Evolutionary conservation across 2,329 filamentous ascomycete genomes (phyloP).

Genomic region (Colletotrichum lini): DNA sequence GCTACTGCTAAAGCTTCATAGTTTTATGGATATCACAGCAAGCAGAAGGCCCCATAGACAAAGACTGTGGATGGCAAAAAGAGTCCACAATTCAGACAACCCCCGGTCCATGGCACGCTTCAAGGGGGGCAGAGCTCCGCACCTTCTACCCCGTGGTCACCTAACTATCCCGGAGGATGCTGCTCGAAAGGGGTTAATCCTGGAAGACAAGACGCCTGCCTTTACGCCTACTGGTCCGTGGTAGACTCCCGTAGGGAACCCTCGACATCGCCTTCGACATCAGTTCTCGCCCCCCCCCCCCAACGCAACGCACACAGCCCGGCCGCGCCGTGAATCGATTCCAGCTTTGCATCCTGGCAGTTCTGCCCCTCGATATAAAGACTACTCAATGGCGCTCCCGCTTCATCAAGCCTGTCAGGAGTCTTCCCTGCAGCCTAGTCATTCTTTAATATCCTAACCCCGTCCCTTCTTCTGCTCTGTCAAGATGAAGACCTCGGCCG

Average conservation of each 20-base stretch:
- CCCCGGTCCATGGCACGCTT: constrained; percentile 32
- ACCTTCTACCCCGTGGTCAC: constrained; percentile 20
- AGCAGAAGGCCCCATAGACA: background rate
- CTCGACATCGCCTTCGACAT: constrained; percentile 8
- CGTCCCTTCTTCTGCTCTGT: constrained; percentile 16
- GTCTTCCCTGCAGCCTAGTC: constrained; percentile 41
- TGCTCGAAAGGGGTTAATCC: constrained; percentile 32
- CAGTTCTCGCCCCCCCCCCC: too few relatives aligned
- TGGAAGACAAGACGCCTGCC: background rate
- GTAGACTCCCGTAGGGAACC: background rate
- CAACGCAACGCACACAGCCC: constrained; percentile 13
- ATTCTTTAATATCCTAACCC: constrained; percentile 24
- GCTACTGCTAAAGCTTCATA: background rate
- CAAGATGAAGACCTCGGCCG: constrained; percentile 38
- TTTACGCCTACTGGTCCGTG: background rate
- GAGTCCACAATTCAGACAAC: background rate
- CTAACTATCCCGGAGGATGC: constrained; percentile 22
- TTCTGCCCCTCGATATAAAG: constrained; percentile 35
- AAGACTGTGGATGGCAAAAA: background rate
- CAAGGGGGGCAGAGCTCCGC: constrained; percentile 33
- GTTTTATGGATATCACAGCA: background rate
- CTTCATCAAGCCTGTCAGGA: constrained; percentile 30
- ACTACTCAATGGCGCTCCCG: constrained; percentile 24
- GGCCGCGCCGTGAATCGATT: background rate
- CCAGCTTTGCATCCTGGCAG: background rate